phyloP scores from a whole-genome alignment of 2,329 filamentous ascomycete species.

The Fusarium lyarnte region DNA sequence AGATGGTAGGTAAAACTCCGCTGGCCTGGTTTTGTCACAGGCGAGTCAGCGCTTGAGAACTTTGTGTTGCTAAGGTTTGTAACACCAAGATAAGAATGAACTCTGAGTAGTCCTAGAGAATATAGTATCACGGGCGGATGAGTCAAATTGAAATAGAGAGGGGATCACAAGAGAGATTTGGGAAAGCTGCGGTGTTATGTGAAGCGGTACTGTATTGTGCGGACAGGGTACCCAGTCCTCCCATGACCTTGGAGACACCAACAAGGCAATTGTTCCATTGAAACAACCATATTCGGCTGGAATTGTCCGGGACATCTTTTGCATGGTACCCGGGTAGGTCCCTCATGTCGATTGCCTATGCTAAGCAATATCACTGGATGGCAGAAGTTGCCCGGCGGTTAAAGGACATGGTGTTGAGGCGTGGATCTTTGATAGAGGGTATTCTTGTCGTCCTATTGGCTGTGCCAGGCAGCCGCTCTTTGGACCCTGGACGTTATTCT shows the following conservation, averaged over 20 bases:
- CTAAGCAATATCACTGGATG: constrained; percentile 26
- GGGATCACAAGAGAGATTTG: constrained; percentile 21
- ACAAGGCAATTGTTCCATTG: constrained; percentile 12
- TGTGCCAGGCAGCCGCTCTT: constrained; percentile 16
- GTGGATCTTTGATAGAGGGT: constrained; percentile 34
- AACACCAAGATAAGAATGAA: neutral
- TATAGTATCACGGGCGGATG: neutral
- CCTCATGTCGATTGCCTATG: constrained; percentile 13
- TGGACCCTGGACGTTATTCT: constrained; percentile 30
- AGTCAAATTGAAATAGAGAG: constrained; percentile 11
- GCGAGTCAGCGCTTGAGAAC: neutral
- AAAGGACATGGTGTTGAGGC: constrained; percentile 33
- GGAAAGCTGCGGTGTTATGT: constrained; percentile 33
- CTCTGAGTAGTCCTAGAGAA: neutral
- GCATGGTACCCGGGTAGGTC: constrained; percentile 28
- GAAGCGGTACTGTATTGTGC: constrained; percentile 12
- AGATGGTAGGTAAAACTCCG: constrained; percentile 51
- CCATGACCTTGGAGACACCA: constrained; percentile 7
- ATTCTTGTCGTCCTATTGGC: constrained; percentile 33
- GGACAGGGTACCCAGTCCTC: constrained; percentile 17
- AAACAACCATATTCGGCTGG: constrained; percentile 12
- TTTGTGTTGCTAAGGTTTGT: neutral
- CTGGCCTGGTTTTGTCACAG: constrained; percentile 26
- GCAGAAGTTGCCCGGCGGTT: constrained; percentile 27
- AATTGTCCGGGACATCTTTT: constrained; percentile 18